These are phyloP conservation scores for Colletotrichum cereale DNA, from an alignment of 2,329 filamentous ascomycete species.

Conservation along the genomic window DNA sequence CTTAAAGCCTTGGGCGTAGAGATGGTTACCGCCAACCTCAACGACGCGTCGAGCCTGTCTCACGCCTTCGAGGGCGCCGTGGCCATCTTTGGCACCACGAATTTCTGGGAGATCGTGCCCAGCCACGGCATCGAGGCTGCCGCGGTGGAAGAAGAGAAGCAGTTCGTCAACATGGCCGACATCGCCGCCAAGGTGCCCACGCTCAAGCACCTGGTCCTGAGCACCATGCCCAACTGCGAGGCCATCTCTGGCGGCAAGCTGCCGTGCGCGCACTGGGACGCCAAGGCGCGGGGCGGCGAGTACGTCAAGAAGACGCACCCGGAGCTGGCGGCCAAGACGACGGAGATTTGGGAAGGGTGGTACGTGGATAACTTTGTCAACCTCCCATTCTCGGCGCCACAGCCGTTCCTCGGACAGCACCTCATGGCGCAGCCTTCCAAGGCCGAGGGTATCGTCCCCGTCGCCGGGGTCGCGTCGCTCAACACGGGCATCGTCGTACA, in stretches of 20 bases:
- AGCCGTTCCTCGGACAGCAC: neutral
- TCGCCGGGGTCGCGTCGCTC: slow-evolving; percentile 41
- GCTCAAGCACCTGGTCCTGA: slow-evolving; percentile 60
- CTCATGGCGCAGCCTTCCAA: neutral
- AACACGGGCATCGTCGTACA: slow-evolving; percentile 46
- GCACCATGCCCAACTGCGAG: slow-evolving; percentile 54
- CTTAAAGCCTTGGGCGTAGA: no score
- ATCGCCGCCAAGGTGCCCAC: slow-evolving; percentile 53
- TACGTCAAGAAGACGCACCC: slow-evolving; percentile 52
- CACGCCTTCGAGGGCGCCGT: no score
- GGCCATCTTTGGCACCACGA: no score
- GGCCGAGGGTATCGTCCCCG: neutral
- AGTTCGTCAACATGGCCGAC: slow-evolving; percentile 9
- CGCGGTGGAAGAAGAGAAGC: no score
- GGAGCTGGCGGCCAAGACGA: slow-evolving; percentile 52
- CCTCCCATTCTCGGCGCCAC: neutral
- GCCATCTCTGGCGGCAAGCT: slow-evolving; percentile 49
- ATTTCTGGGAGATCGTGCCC: no score
- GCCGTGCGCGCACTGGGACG: slow-evolving; percentile 56
- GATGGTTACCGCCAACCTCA: no score
- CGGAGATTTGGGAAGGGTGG: slow-evolving; percentile 53
- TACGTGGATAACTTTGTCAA: slow-evolving; percentile 49
- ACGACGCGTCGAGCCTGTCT: no score
- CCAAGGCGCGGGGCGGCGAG: slow-evolving; percentile 55
- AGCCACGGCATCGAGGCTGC: no score